Evolutionary conservation across 805 yeast genomes (phyloP).

Genomic region (Metschnikowia lunata): DNA sequence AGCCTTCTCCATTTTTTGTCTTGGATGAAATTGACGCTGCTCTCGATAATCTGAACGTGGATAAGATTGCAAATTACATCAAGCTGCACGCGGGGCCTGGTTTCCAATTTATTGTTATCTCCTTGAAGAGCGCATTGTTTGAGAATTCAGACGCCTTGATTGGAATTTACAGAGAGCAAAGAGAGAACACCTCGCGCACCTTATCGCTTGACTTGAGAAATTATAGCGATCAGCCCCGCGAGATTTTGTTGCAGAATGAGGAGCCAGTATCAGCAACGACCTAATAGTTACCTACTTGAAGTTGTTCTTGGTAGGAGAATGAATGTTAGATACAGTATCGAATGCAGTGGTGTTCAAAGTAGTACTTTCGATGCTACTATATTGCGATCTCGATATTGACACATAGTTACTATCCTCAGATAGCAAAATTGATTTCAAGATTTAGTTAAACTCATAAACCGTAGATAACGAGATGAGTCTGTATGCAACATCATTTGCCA

Average conservation of each 20-base stretch:
- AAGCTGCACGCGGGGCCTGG: constrained; percentile 67
- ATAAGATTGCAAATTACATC: constrained; percentile 82
- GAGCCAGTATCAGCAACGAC: constrained; percentile 1
- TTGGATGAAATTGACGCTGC: constrained; percentile 99
- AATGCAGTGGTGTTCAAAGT: not conserved
- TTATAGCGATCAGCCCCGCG: constrained; percentile 28
- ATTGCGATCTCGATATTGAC: no score
- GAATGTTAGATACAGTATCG: no score
- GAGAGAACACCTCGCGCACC: constrained; percentile 65
- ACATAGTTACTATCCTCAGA: no score
- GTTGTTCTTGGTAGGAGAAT: no score
- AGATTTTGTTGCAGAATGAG: constrained; percentile 2
- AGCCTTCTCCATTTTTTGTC: constrained; percentile 93
- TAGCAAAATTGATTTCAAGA: no score
- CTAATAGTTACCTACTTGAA: not conserved
- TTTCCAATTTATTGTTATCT: constrained; percentile 89
- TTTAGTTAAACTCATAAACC: no score
- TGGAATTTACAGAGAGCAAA: constrained; percentile 85
- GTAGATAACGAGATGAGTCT: no score
- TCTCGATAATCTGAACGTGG: constrained; percentile 83
- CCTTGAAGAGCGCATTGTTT: constrained; percentile 80
- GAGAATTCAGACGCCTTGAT: constrained; percentile 88
- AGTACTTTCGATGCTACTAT: not conserved
- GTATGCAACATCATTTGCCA: no score
- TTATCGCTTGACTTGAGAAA: constrained; percentile 68